A percentile compares a stretch with the other conserved stretches of the same genome.
Conservation (phyloP, 2,329 filamentous ascomycete genomes). For the Pseudofabraea citricarpa region DNA sequence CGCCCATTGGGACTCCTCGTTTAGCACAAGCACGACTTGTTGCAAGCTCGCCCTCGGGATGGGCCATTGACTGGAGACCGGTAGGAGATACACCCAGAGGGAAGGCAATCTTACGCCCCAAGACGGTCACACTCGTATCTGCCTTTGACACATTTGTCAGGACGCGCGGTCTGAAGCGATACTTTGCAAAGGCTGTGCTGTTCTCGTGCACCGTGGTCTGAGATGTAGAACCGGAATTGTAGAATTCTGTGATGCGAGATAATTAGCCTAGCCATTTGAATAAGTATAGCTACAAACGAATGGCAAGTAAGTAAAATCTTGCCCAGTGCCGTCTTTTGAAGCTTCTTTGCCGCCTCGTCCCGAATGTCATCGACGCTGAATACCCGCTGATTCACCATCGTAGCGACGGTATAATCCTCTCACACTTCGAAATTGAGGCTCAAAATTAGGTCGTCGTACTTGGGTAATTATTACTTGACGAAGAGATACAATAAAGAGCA, state of each 20-base stretch:
- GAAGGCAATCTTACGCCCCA: slow-evolving; percentile 34
- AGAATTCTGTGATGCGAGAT: slow-evolving; percentile 26
- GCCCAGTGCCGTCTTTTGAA: slow-evolving; percentile 7
- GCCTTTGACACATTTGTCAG: slow-evolving; percentile 34
- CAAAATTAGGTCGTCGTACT: too few species aligned
- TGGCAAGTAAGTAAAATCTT: background rate
- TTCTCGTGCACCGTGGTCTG: slow-evolving; percentile 50
- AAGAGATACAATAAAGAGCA: too few species aligned
- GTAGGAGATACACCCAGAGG: slow-evolving; percentile 40
- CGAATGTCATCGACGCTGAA: slow-evolving; percentile 12
- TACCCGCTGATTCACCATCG: slow-evolving; percentile 8
- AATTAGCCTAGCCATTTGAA: background rate
- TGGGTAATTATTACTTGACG: too few species aligned
- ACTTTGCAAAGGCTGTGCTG: slow-evolving; percentile 44
- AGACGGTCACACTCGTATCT: slow-evolving; percentile 36
- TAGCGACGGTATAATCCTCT: background rate
- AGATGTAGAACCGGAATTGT: slow-evolving; percentile 45
- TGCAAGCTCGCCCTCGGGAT: slow-evolving; percentile 47
- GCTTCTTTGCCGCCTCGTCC: slow-evolving; percentile 7
- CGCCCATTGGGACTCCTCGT: slow-evolving; percentile 33
- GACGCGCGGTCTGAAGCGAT: slow-evolving; percentile 43
- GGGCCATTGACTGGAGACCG: slow-evolving; percentile 44
- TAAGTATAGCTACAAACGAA: too few species aligned
- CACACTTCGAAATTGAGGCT: too few species aligned
- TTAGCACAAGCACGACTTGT: slow-evolving; percentile 42